Base-by-base conservation (phyloP, 768 basidiomycete genomes). In the Suillus hirtellus region DNA sequence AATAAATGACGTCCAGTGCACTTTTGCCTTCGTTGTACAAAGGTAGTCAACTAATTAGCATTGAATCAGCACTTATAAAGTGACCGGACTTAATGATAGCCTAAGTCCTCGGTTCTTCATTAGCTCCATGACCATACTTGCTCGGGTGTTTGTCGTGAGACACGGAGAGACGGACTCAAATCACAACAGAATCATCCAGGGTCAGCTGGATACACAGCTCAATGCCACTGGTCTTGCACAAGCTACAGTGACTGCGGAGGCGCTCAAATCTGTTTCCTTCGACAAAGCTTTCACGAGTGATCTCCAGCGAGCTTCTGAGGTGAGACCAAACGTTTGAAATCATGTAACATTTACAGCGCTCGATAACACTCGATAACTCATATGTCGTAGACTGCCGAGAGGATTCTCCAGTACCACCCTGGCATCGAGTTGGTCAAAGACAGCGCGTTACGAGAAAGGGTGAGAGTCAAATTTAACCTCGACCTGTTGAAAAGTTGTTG, bases 141-240 rank as follows among this genome's bases (percentile, higher is more conserved):
- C 81, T 31, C 79, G 79, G 60, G 67, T 92, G 53, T 90, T 88
- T 71, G 76, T 92, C 65, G 81, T 92, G 56, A 86, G 92, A 49
- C 92, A 93, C 67, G 92, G 90, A 21, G 90, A 93, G 78, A 93
- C 92, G 31, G 81, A 86, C 47, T 86, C 82, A 69, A 93, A 93
- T 73, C 75, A 79, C 60, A 74, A 77, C 7, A 78, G 79, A 31
- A 84, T 89, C 62, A 82, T 91, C 52, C 92, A 94, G 78, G 92
- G 92, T 46, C 92, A 94, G 10, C 68, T 85, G 61, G 89, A 94
- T 74, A 87, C 87, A 8, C 66, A 73, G 46, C 79, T 94, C 69
- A 93, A 93, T 67, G 82, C 79, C 17, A 75, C 72, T 4, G 92
- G 92, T 15, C 60, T 80, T 54, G 76, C 76, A 60, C 91, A 94